phyloP scores from a whole-genome alignment of 106 monocot species.

The Phalaenopsis equestris region DNA sequence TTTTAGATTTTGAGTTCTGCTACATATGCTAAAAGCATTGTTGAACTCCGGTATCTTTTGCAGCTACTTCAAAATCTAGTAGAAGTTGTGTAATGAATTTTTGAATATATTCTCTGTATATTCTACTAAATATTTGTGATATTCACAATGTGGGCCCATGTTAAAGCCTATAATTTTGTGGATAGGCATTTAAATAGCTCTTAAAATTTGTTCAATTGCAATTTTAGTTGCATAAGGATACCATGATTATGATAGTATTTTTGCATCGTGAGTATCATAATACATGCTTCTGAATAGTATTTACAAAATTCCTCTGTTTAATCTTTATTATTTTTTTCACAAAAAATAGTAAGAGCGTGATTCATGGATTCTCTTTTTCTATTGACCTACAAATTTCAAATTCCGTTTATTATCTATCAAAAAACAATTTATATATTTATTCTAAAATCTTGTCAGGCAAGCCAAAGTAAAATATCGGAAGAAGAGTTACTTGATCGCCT shows the following conservation, averaged over 20 bases:
- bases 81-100: not conserved
- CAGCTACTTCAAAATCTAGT: not conserved
- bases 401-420: not conserved
- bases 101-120: not conserved
- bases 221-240: not conserved
- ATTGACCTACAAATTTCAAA: not conserved
- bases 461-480: slow-evolving; percentile 67
- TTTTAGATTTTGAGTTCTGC: not conserved
- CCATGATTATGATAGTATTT: not conserved
- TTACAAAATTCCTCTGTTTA: not conserved
- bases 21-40: not conserved
- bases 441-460: slow-evolving; percentile 15
- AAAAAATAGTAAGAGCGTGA: not conserved
- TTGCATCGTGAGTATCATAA: not conserved
- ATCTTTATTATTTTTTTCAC: not conserved
- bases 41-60: not conserved
- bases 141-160: too few relatives aligned
- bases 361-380: not conserved
- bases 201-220: not conserved
- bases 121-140: not conserved
- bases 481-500: slow-evolving; percentile 75
- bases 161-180: too few relatives aligned
- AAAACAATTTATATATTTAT: not conserved
- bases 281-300: not conserved
- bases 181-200: not conserved